Conservation (phyloP, 306 rosid genomes). For the Datisca glomerata region DNA sequence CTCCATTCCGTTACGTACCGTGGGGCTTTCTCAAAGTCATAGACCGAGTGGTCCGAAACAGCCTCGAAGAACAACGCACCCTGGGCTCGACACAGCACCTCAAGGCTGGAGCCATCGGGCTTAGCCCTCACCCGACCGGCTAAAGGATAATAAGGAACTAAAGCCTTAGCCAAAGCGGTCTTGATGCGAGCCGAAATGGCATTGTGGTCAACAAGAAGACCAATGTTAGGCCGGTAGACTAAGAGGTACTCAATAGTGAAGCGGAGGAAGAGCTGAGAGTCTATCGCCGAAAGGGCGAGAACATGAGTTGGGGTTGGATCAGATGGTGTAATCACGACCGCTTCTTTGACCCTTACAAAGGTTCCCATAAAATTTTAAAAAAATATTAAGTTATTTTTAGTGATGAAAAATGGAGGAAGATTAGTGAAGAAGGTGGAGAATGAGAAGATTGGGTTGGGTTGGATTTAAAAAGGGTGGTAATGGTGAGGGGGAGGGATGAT, state of each 20-base stretch:
- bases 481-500: too few relatives aligned
- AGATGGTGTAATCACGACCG: slow-evolving; percentile 41
- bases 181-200: slow-evolving; percentile 24
- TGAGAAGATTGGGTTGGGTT: neutral
- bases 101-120: slow-evolving; percentile 30
- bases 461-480: neutral
- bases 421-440: neutral
- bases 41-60: slow-evolving; percentile 18
- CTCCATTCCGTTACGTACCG: slow-evolving; percentile 48
- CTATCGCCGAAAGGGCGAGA: slow-evolving; percentile 57
- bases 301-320: slow-evolving; percentile 49
- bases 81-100: slow-evolving; percentile 56
- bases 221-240: slow-evolving; percentile 26
- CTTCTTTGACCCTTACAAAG: slow-evolving; percentile 45
- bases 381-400: neutral
- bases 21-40: slow-evolving; percentile 53
- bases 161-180: slow-evolving; percentile 45
- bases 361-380: slow-evolving; percentile 26
- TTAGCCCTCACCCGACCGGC: slow-evolving; percentile 52
- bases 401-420: neutral
- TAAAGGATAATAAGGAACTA: slow-evolving; percentile 56
- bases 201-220: slow-evolving; percentile 15
- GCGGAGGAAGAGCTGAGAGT: slow-evolving; percentile 85
- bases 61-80: slow-evolving; percentile 75
- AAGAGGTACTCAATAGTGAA: slow-evolving; percentile 76